These are phyloP conservation scores for Poa annua DNA, from an alignment of 176 grass and related monocot species.

Conservation along the genomic window DNA sequence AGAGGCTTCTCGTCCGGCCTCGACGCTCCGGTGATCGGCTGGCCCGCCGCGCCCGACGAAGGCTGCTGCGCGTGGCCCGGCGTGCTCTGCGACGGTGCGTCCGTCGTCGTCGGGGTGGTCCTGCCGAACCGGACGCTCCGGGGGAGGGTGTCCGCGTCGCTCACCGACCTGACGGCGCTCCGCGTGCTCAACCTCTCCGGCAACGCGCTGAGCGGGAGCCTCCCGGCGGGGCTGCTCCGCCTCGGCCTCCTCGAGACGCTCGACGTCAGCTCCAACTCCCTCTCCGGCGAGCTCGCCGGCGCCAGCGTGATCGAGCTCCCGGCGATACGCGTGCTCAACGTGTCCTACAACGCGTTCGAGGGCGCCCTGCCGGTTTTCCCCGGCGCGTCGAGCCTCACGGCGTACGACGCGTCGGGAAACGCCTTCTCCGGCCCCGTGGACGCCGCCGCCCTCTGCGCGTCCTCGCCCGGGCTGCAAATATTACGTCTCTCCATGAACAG, in stretches of 20 bases:
- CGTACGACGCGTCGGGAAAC: constrained; percentile 52
- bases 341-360: constrained; percentile 58
- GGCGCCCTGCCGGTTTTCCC: constrained; percentile 46
- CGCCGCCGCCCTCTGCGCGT: constrained; percentile 35
- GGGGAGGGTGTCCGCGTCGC: constrained; percentile 34
- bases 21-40: constrained; percentile 28
- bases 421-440: constrained; percentile 30
- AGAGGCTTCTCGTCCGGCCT: constrained; percentile 40
- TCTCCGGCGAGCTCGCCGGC: background rate
- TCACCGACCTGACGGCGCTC: constrained; percentile 44
- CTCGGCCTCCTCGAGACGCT: constrained; percentile 41
- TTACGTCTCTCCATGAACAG: constrained; percentile 56
- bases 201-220: constrained; percentile 52
- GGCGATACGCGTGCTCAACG: constrained; percentile 41
- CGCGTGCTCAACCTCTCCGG: constrained; percentile 56
- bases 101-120: constrained; percentile 39
- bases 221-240: constrained; percentile 50
- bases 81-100: background rate
- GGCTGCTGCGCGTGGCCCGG: constrained; percentile 53
- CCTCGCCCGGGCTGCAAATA: constrained; percentile 3
- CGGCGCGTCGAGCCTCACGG: constrained; percentile 25
- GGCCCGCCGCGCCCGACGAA: constrained; percentile 9
- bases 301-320: constrained; percentile 29
- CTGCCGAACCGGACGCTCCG: constrained; percentile 48
- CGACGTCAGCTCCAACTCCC: constrained; percentile 50